Base-by-base conservation (phyloP, 2,329 filamentous ascomycete species). In the Diplocarpon mali region DNA sequence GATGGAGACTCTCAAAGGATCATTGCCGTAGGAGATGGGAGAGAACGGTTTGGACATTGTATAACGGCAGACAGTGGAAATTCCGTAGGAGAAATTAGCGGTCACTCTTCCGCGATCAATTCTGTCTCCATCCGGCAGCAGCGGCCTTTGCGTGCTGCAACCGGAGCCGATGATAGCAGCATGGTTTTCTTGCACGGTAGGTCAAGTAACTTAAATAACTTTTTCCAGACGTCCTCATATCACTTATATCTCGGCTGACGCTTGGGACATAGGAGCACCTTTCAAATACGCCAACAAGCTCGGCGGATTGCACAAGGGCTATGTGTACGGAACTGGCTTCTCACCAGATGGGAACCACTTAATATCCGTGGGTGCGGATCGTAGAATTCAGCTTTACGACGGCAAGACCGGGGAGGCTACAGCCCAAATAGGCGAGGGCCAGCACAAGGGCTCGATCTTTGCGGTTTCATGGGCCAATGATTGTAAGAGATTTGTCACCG, bases 31-130 rank as follows among this genome's bases (percentile, higher is more conserved):
- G 92, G 92, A 36, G 85, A 96, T 57, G 92, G 92, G 41, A 89
- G 90, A 61, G 88, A 96, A 68, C 78, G 87, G 45, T 95, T 87
- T 62, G 90, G 90, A 12, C 85, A 90, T 64, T 95, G 87, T 69
- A 88, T 96, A 62, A 95, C 87, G 24, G 86, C 85, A 55, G 92
- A 96, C 66, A 93, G 86, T 60, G 92, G 92, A 53, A 98, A 98
- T 69, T 89, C 82, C 40, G 89, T 96, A 14, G 92, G 92, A 47
- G 90, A 96, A 67, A 85, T 98, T 53, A 83, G 80, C 42, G 92
- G 92, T 1, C 92, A 98, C 66, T 89, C 84, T 54, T 85, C 87
- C 58, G 78, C 84, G 56, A 83, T 96, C 71, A 98, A 98, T 63
- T 78, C 83, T 15, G 89, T 96, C 28, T 84, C 88, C 29, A 83